These are phyloP conservation scores for Ziziphus jujuba DNA, from an alignment of 306 rosid species.

Conservation along the genomic window DNA sequence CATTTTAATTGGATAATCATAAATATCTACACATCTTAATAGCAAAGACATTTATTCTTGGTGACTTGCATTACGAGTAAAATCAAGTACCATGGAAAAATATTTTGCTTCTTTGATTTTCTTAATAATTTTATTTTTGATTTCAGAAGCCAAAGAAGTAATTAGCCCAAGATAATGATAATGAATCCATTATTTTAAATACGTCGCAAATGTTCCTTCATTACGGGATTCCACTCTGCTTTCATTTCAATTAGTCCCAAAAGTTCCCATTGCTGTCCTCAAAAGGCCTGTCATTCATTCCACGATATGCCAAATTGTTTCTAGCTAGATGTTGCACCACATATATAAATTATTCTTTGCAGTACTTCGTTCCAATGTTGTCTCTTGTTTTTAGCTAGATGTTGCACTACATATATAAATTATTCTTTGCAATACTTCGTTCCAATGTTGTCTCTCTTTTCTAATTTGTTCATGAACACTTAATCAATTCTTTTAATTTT, in stretches of 20 bases:
- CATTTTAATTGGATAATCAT: not conserved
- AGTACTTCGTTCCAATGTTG: not conserved
- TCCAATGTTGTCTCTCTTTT: not conserved
- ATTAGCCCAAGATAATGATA: not conserved
- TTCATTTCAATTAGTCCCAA: not conserved
- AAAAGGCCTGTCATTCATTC: not conserved
- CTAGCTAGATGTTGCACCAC: not conserved
- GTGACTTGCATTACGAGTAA: slow-evolving; percentile 16
- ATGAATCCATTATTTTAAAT: not conserved
- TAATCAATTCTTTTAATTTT: too few relatives aligned
- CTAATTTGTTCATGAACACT: too few relatives aligned
- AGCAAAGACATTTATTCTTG: slow-evolving; percentile 14
- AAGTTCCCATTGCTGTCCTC: not conserved
- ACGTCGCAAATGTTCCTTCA: not conserved
- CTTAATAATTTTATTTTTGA: not conserved
- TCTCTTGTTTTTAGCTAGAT: too few relatives aligned
- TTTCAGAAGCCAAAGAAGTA: not conserved
- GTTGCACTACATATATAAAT: too few relatives aligned
- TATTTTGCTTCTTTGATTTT: slow-evolving; percentile 11
- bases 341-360: not conserved
- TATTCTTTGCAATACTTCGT: too few relatives aligned
- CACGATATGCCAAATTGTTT: slow-evolving; percentile 7
- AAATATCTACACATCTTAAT: slow-evolving; percentile 2
- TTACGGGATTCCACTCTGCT: not conserved
- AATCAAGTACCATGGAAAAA: slow-evolving; percentile 10